Percentiles rank a stretch among this genome's conserved stretches.
phyloP scores from a whole-genome alignment of 805 yeast species.

The Saturnispora halmiae region DNA sequence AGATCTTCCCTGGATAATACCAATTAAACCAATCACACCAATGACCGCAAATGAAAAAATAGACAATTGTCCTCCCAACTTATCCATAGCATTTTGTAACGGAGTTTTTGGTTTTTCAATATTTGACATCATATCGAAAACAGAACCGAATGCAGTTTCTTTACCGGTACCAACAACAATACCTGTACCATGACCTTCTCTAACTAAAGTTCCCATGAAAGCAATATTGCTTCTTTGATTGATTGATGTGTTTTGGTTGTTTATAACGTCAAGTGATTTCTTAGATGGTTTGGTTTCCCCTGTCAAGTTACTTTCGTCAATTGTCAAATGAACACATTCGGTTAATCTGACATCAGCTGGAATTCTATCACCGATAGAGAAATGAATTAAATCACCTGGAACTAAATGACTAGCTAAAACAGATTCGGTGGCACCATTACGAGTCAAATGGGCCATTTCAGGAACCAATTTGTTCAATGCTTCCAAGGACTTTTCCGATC shows the following conservation, averaged over 20 bases:
- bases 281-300: conserved; percentile 90
- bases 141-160: conserved; percentile 88
- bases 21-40: conserved; percentile 85
- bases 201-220: conserved; percentile 94
- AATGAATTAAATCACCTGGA: conserved; percentile 91
- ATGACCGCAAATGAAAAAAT: conserved; percentile 77
- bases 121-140: conserved; percentile 88
- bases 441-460: conserved; percentile 86
- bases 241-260: conserved; percentile 18
- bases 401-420: conserved; percentile 81
- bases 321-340: conserved; percentile 66
- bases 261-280: conserved; percentile 45
- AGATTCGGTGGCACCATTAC: conserved; percentile 71
- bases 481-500: conserved; percentile 89
- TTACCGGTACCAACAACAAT: conserved; percentile 85
- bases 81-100: conserved; percentile 89
- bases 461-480: conserved; percentile 92
- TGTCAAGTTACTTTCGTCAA: conserved; percentile 91
- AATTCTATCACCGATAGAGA: conserved; percentile 86
- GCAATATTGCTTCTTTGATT: conserved; percentile 73
- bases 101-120: conserved; percentile 99
- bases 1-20: conserved; percentile 82
- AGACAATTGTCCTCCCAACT: conserved; percentile 85
- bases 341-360: conserved; percentile 90
- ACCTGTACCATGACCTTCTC: conserved; percentile 94